Evolutionary conservation across 345 rosid species (phyloP), one percentile per base, ranked within the genome.

Genomic region (Arabis hirsuta): DNA sequence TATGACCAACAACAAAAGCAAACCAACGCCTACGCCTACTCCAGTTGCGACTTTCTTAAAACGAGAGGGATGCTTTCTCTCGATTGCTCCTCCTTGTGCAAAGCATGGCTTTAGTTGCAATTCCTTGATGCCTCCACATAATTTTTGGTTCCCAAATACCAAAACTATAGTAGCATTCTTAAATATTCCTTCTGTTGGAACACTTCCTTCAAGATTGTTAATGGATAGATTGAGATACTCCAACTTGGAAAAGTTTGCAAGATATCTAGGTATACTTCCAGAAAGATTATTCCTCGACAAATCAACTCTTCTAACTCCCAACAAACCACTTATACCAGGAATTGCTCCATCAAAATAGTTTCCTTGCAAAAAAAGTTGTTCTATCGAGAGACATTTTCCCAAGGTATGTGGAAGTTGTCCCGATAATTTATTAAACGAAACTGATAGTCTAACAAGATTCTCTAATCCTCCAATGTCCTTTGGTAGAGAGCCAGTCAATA

Each of bases 181-280:
- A 29, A 67, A 67, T 3, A 0, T 19, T 31, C 72, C 72, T 14
- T 27, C 1, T 7, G 6, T 29, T 16, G 72, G 72, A 12, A 67
- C 32, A 0, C 0, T 41, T 41, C 71, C 71, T 2, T 53, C 51
- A 0, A 68, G 9, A 13, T 12, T 55, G 44, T 69, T 58, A 0
- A 57, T 0, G 0, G 73, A 69, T 8, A 69, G 38, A 69, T 69
- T 57, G 16, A 69, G 57, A 69, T 47, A 13, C 9, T 34, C 3
- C 48, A 69, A 38, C 3, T 0, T 0, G 2, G 73, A 58, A 4
- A 69, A 46, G 47, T 69, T 69, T 12, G n/a, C 61, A 29, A 71
- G 0, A 16, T 71, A 71, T 41, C 4, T 11, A 39, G 75, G 75
- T 16, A 71, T 27, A 6, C 12, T 16, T 12, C 75, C 75, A 38